A percentile compares a stretch with the other conserved stretches of the same genome.
phyloP scores from a whole-genome alignment of 2,329 filamentous ascomycete species.

The Paracorniculantispora psalliotae region DNA sequence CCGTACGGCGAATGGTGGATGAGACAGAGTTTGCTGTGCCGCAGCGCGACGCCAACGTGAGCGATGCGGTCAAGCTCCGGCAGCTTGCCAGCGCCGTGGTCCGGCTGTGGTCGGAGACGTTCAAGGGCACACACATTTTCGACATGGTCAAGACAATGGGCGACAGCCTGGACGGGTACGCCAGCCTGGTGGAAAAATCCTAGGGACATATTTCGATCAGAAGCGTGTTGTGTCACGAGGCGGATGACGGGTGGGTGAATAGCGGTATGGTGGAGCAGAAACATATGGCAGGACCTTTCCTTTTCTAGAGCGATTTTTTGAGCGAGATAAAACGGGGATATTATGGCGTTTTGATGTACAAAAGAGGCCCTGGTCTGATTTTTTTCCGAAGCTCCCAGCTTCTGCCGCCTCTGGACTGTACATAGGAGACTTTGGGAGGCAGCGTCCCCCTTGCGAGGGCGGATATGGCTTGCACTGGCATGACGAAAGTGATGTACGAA shows the following conservation, averaged over 20 bases:
- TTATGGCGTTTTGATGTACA: neutral
- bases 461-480: no score
- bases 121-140: constrained; percentile 57
- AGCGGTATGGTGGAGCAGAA: neutral
- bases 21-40: constrained; percentile 60
- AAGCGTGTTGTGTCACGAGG: neutral
- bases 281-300: neutral
- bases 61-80: constrained; percentile 47
- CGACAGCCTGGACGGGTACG: constrained; percentile 51
- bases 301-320: neutral
- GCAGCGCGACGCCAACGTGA: constrained; percentile 39
- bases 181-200: constrained; percentile 49
- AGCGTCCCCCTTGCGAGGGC: no score
- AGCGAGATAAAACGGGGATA: neutral
- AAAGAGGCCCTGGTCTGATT: neutral
- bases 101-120: constrained; percentile 57
- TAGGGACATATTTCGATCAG: neutral
- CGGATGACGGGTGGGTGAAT: neutral
- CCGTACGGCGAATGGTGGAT: constrained; percentile 53
- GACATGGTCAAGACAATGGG: constrained; percentile 57
- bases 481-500: neutral
- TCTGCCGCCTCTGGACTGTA: neutral
- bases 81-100: constrained; percentile 55
- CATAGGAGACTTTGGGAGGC: neutral
- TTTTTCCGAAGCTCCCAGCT: neutral